Evolutionary conservation across 2,329 filamentous ascomycete species (phyloP).

Genomic region (Hymenoscyphus salicellus): DNA sequence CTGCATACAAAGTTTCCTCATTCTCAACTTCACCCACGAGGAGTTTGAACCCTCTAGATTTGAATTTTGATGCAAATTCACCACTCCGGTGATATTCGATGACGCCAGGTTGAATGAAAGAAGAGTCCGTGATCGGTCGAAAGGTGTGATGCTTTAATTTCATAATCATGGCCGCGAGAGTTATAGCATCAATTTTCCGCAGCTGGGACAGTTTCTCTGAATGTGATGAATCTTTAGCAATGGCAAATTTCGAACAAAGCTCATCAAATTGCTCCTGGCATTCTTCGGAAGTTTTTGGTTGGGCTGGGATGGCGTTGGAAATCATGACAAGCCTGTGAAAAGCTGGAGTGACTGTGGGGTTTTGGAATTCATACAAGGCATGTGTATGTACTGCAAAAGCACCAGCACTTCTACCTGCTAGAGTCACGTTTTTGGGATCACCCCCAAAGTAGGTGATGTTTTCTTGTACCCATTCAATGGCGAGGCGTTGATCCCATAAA

Average conservation of each 20-base stretch:
- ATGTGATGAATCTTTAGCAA: no score
- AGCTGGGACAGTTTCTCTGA: no score
- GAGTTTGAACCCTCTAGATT: constrained; percentile 36
- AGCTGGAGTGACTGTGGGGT: no score
- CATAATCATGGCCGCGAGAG: constrained; percentile 37
- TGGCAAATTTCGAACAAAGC: no score
- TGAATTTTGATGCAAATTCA: constrained; percentile 41
- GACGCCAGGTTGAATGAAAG: constrained; percentile 42
- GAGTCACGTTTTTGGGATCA: constrained; percentile 45
- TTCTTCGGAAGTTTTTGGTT: no score
- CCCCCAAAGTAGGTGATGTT: constrained; percentile 45
- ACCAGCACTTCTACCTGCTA: constrained; percentile 45
- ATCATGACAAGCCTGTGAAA: no score
- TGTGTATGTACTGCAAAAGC: constrained; percentile 23
- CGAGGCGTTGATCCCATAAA: constrained; percentile 48
- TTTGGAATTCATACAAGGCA: no score
- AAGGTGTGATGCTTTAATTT: constrained; percentile 46
- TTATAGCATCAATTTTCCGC: no score
- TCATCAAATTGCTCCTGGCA: no score
- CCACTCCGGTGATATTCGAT: constrained; percentile 40
- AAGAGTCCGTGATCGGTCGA: constrained; percentile 43
- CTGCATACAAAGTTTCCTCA: constrained; percentile 39
- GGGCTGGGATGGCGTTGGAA: no score
- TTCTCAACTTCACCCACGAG: constrained; percentile 38
- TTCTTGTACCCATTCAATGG: constrained; percentile 49